These are phyloP conservation scores for Ottelia alismoides DNA, from an alignment of 106 monocot species.

Conservation along the genomic window DNA sequence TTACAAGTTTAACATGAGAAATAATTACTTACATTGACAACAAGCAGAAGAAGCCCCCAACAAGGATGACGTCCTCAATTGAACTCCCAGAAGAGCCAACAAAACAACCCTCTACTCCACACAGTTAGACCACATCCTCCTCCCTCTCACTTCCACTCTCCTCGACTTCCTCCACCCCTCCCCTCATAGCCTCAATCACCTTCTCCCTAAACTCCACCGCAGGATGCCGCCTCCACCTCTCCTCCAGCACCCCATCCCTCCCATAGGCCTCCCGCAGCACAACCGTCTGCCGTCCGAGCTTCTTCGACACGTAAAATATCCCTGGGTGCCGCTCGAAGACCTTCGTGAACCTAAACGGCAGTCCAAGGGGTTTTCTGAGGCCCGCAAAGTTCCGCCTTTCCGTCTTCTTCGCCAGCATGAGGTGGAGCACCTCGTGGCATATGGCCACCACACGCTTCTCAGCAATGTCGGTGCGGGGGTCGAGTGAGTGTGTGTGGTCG, in stretches of 20 bases:
- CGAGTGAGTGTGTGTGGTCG: constrained; percentile 24
- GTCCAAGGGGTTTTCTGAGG: constrained; percentile 33
- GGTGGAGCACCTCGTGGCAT: constrained; percentile 83
- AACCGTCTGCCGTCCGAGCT: constrained; percentile 70
- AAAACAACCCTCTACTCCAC: no score
- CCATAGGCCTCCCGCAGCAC: constrained; percentile 78
- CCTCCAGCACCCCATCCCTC: constrained; percentile 17
- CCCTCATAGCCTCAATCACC: constrained; percentile 39
- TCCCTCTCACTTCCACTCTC: not conserved
- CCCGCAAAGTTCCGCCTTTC: constrained; percentile 63
- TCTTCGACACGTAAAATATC: constrained; percentile 78
- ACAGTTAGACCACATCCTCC: no score
- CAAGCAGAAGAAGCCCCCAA: no score
- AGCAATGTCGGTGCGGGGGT: constrained; percentile 62
- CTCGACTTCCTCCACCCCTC: constrained; percentile 14
- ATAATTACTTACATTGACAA: no score
- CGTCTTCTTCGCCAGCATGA: constrained; percentile 73
- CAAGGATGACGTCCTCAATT: no score
- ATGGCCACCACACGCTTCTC: constrained; percentile 89
- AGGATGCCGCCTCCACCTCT: constrained; percentile 35
- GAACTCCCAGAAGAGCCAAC: no score
- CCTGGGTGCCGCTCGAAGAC: constrained; percentile 88
- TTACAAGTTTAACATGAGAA: no score
- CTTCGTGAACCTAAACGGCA: constrained; percentile 91
- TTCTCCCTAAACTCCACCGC: constrained; percentile 42